These are phyloP conservation scores for Trichopus zeylanicus DNA, from an alignment of 116 monocot genomes.

Conservation along the genomic window DNA sequence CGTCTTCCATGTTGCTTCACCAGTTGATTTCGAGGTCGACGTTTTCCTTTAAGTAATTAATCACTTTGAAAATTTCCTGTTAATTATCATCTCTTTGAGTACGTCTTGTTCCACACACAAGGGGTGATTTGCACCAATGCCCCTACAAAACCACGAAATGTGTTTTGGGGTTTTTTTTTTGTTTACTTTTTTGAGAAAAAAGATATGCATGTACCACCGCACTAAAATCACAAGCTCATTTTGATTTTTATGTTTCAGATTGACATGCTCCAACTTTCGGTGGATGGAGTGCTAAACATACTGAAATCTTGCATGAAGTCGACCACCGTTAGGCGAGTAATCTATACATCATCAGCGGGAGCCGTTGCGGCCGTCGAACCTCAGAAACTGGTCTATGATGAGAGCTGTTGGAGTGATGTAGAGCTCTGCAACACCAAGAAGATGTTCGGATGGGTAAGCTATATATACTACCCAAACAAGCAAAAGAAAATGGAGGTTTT, in stretches of 20 bases:
- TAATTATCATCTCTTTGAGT: no score
- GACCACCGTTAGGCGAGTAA: neutral
- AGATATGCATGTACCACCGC: no score
- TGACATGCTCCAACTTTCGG: neutral
- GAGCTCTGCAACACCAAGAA: neutral
- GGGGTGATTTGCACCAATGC: no score
- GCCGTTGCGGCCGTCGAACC: neutral
- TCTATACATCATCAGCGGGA: neutral
- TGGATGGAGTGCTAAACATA: neutral
- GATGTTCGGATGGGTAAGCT: neutral
- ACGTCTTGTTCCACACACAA: no score
- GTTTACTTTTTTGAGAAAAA: no score
- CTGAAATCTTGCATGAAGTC: neutral
- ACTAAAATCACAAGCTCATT: no score
- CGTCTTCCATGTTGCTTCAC: slow-evolving; percentile 53
- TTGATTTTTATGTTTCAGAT: neutral
- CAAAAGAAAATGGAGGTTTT: no score
- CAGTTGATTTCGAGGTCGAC: slow-evolving; percentile 49
- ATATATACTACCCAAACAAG: neutral
- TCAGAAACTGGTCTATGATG: neutral
- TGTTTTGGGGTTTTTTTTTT: no score
- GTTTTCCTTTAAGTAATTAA: no score
- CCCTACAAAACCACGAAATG: no score
- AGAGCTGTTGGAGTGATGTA: neutral
- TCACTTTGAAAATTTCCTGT: no score